phyloP scores from a whole-genome alignment of 208 protist species.

The Leishmania turanica region DNA sequence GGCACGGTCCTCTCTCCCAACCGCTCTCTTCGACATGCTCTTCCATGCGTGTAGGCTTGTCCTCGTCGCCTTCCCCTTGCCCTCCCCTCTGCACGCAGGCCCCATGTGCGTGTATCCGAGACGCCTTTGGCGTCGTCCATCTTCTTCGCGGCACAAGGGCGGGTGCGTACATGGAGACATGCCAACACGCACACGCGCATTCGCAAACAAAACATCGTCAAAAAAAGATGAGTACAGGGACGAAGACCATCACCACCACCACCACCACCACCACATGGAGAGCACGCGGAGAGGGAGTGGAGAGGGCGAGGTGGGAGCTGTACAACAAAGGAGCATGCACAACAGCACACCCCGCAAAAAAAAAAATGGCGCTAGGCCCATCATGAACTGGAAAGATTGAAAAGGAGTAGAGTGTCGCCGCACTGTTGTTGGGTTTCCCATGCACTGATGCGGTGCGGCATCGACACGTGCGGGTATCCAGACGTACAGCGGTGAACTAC shows the following conservation, averaged over 20 bases:
- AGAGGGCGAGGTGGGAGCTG: background rate
- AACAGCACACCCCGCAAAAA: background rate
- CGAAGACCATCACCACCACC: background rate
- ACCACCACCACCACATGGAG: background rate
- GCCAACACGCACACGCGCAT: background rate
- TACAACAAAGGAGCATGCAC: background rate
- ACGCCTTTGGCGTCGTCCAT: background rate
- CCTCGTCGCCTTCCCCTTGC: background rate
- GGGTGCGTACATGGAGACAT: background rate
- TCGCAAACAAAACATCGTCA: background rate
- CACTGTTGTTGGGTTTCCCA: background rate
- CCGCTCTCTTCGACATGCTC: background rate
- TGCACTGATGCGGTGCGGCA: background rate
- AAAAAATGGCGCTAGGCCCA: background rate
- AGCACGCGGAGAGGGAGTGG: background rate
- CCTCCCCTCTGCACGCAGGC: background rate
- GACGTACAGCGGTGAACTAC: background rate
- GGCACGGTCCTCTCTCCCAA: background rate
- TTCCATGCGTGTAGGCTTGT: background rate
- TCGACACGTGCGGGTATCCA: background rate
- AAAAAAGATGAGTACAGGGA: background rate
- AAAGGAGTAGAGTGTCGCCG: background rate
- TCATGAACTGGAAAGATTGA: background rate
- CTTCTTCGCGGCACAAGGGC: background rate
- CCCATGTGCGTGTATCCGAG: background rate